Evolutionary conservation across 2,329 filamentous ascomycete genomes (phyloP), one percentile per base, ranked within the genome.

Genomic region (Sclerotinia subarctica): DNA sequence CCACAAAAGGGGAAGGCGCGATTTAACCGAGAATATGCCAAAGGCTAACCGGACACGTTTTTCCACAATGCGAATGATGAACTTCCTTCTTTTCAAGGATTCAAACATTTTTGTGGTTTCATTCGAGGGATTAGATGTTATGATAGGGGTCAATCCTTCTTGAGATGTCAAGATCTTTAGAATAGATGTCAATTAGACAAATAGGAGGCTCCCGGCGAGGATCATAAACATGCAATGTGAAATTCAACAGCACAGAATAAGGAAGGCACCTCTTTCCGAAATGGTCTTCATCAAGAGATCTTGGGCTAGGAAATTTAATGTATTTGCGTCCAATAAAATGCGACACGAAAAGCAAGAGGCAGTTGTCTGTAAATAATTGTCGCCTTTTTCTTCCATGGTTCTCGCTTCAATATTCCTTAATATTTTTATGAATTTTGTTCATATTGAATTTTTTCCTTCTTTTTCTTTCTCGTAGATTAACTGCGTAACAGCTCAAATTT

Each of bases 101-200:
- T 2, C 3, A 0, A 7, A 1, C 11, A 13, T n/a, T 15, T n/a
- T 1, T 2, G 6, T 10, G 5, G 7, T 3, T 5, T 35, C 1
- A 11, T 35, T 56, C 7, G 6, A 4, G 11, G 19, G 5, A 5
- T 5, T 6, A 54, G 6, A 56, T 35, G 0, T 56, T 1, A 6
- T 11, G 11, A 35, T 6, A 8, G 11, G 6, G 10, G 6, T 3
- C 0, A n/a, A 42, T 4, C 1, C 0, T 15, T 35, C n/a, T 21
- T 35, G 5, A n/a, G 0, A n/a, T 35, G 0, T 4, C 38, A 42
- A 17, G 38, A 17, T 42, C 38, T 42, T 42, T 1, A 42, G 17
- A 42, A 5, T 42, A 17, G 13, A 42, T 17, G 5, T 42, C n/a
- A n/a, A n/a, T n/a, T 17, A 17, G 15, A 47, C 2, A 19, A 6